Evolutionary conservation across 345 rosid species (phyloP).

Genomic region (Combretum micranthum): DNA sequence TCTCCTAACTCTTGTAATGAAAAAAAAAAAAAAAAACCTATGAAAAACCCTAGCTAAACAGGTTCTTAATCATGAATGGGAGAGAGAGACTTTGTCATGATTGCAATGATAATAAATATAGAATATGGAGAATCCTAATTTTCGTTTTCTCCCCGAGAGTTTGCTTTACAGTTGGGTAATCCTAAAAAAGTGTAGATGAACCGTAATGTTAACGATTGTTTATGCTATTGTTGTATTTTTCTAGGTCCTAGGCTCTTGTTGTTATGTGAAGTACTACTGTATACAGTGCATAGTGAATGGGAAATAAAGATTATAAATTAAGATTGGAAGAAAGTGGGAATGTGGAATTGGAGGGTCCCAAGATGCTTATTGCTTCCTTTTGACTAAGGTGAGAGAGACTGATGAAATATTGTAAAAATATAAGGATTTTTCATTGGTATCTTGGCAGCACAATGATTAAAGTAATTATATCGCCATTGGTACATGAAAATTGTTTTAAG

Average conservation of each 20-base stretch:
- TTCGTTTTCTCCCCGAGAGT: conserved; percentile 26
- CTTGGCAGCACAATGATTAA: too few species aligned
- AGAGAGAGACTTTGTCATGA: background rate
- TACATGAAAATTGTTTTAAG: too few species aligned
- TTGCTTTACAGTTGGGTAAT: conserved; percentile 50
- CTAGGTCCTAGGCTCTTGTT: background rate
- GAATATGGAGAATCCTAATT: background rate
- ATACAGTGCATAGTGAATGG: conserved; percentile 8
- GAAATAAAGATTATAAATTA: conserved; percentile 4
- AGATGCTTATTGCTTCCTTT: conserved; percentile 36
- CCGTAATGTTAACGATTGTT: background rate
- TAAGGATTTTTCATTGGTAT: too few species aligned
- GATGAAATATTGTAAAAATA: too few species aligned
- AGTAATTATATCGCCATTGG: too few species aligned
- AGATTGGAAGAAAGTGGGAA: background rate
- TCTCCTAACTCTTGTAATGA: too few species aligned
- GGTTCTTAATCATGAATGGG: too few species aligned
- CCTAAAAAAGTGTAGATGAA: background rate
- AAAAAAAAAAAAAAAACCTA: too few species aligned
- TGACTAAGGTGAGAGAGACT: conserved; percentile 26
- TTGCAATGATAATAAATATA: background rate
- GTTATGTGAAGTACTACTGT: too few species aligned
- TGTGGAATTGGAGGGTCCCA: conserved; percentile 33
- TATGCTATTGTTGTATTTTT: conserved; percentile 15
- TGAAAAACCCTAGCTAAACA: too few species aligned